Percentiles rank a stretch among this genome's conserved stretches.
Evolutionary conservation across 306 rosid species (phyloP).

Genomic region (Carpinus fangiana): DNA sequence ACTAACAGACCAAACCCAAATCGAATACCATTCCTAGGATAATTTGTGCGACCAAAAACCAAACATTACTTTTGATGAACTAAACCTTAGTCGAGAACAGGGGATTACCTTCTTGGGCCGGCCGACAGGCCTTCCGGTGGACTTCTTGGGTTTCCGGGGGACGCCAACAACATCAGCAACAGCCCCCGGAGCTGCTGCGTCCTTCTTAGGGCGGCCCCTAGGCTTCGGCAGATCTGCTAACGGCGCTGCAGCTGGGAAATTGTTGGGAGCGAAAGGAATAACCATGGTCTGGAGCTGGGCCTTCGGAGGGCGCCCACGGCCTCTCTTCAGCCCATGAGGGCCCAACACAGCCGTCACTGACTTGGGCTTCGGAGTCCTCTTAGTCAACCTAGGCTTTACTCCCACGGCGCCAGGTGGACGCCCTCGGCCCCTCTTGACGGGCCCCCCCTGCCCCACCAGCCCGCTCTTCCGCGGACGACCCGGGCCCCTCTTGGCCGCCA

Average conservation of each 20-base stretch:
- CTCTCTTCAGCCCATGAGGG: conserved; percentile 42
- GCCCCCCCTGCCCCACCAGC: conserved; percentile 9
- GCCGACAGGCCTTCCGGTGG: conserved; percentile 62
- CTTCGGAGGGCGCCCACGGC: conserved; percentile 73
- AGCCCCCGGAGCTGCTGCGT: conserved; percentile 2
- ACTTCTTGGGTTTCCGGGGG: conserved; percentile 15
- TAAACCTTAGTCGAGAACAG: neutral
- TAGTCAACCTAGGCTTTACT: conserved; percentile 27
- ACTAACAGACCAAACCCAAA: neutral
- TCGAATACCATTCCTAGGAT: neutral
- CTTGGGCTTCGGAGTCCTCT: conserved; percentile 44
- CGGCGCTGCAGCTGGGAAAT: neutral
- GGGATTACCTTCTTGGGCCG: conserved; percentile 74
- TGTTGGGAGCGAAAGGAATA: conserved; percentile 50
- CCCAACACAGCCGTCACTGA: conserved; percentile 27
- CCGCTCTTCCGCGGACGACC: conserved; percentile 58
- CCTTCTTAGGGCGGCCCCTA: conserved; percentile 72
- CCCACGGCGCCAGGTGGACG: conserved; percentile 59
- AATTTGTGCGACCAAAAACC: neutral
- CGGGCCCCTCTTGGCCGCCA: conserved; percentile 33
- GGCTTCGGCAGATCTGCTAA: conserved; percentile 24
- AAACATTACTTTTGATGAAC: neutral
- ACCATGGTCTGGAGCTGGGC: conserved; percentile 43
- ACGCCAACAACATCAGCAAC: conserved; percentile 13
- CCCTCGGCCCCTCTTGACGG: conserved; percentile 46